Conservation (phyloP, 345 rosid species). For the Acer campestre region DNA sequence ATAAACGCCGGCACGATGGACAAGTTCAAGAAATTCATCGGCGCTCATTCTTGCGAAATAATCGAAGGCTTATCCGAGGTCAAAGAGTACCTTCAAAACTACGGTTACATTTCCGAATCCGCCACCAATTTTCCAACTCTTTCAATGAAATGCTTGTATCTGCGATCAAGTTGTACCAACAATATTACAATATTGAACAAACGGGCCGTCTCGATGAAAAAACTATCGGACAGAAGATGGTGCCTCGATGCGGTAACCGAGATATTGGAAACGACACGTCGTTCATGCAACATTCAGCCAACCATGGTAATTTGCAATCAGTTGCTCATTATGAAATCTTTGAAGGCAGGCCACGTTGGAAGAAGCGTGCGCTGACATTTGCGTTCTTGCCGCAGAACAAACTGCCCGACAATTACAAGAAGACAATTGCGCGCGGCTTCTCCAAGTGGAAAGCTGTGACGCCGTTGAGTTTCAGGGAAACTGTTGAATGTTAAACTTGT, state of each 20-base stretch:
- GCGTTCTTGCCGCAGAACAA: constrained; percentile 53
- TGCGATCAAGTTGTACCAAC: constrained; percentile 71
- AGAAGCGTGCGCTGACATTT: constrained; percentile 56
- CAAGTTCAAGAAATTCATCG: constrained; percentile 52
- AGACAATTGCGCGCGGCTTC: constrained; percentile 71
- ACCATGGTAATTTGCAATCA: constrained; percentile 34
- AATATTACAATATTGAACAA: constrained; percentile 66
- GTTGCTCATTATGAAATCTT: constrained; percentile 65
- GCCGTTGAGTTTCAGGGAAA: constrained; percentile 59
- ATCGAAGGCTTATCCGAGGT: constrained; percentile 61
- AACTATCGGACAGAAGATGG: constrained; percentile 55
- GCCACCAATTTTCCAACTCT: constrained; percentile 55
- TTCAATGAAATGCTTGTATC: constrained; percentile 61
- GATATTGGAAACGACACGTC: constrained; percentile 75
- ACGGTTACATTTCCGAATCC: constrained; percentile 63
- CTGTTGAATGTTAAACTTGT: no score
- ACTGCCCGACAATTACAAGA: constrained; percentile 46
- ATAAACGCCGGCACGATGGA: constrained; percentile 51
- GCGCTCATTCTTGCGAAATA: constrained; percentile 60
- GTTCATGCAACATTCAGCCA: constrained; percentile 20
- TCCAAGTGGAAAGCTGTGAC: constrained; percentile 70
- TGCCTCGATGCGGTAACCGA: constrained; percentile 84
- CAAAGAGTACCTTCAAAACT: constrained; percentile 66
- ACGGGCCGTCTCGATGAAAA: constrained; percentile 71
- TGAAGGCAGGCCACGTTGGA: constrained; percentile 75